Conservation (phyloP, 371 early-diverging fungal species). For the Dentiscutata heterogama region DNA sequence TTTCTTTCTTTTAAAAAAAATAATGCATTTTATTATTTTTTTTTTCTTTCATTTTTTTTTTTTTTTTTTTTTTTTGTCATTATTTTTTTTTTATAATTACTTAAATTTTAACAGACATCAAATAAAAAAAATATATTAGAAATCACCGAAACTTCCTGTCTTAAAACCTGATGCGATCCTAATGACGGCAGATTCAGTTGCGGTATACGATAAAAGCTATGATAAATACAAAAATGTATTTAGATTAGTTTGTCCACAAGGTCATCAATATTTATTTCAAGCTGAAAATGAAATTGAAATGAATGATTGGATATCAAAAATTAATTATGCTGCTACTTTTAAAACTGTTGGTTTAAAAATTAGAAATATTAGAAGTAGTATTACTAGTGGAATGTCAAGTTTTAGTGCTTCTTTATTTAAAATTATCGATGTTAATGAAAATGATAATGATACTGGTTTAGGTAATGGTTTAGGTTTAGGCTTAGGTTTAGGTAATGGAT, state of each 20-base stretch:
- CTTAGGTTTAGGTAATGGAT: no score
- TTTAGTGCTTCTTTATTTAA: not conserved
- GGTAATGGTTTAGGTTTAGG: not conserved
- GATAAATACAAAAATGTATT: constrained; percentile 82
- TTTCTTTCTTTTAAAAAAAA: not conserved
- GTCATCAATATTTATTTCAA: constrained; percentile 76
- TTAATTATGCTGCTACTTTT: constrained; percentile 83
- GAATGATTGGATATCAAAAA: constrained; percentile 84
- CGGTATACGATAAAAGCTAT: constrained; percentile 76
- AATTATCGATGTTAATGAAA: not conserved
- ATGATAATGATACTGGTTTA: not conserved
- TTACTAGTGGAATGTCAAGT: not conserved
- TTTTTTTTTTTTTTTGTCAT: not conserved
- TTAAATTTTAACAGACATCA: constrained; percentile 18
- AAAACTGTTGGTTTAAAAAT: constrained; percentile 61
- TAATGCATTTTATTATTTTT: not conserved
- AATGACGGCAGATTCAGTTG: constrained; percentile 74
- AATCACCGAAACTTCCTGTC: constrained; percentile 48
- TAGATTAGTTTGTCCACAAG: constrained; percentile 74
- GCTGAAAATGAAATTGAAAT: constrained; percentile 73
- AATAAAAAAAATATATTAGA: constrained; percentile 29
- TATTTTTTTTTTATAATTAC: not conserved
- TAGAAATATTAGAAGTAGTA: constrained; percentile 8
- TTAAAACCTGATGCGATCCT: constrained; percentile 66
- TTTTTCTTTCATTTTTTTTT: not conserved